Evolutionary conservation across 306 rosid genomes (phyloP), one percentile per base, ranked within the genome.

Genomic region (Rosa persica): DNA sequence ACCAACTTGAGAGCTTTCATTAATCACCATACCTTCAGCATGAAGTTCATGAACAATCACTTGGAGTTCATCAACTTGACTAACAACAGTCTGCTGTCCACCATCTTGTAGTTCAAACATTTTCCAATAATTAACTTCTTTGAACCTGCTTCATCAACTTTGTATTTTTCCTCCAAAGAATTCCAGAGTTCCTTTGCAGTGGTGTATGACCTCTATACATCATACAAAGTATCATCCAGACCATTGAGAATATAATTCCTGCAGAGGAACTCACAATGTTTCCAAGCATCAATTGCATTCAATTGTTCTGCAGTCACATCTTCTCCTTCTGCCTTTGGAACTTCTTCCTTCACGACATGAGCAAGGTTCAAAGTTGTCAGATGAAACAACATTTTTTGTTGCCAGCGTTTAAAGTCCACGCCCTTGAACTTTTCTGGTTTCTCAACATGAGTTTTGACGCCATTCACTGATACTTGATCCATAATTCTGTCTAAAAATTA

Each of bases 91-190:
- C 22, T 67, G 0, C 1, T 4, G 6, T 40, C 71, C 43, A 36
- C 46, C 46, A 67, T 67, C 10, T 8, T 38, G 36, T n/a, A 58
- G 3, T 58, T 38, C 13, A 67, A 12, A 39, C 39, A 67, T 16
- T 67, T 38, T 6, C 71, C 46, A 67, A 67, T 67, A 6, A 67
- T 36, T 12, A 67, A 67, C 71, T 67, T 67, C 36, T 67, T 67
- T 38, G 71, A 38, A 19, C 71, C 46, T 13, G 44, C 71, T 19
- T 67, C 71, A 5, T 67, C 71, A 0, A 40, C 34, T 17, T 39
- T 67, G 22, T 67, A 67, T 38, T 38, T 67, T 19, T 38, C 39
- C 44, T 67, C 44, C 4, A 67, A 7, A 0, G 46, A 16, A 39
- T 67, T 48, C 23, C 23, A 67, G 1, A 39, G 15, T 38, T 67